phyloP scores from a whole-genome alignment of 2,329 filamentous ascomycete genomes.

The Fusarium veterinarium region DNA sequence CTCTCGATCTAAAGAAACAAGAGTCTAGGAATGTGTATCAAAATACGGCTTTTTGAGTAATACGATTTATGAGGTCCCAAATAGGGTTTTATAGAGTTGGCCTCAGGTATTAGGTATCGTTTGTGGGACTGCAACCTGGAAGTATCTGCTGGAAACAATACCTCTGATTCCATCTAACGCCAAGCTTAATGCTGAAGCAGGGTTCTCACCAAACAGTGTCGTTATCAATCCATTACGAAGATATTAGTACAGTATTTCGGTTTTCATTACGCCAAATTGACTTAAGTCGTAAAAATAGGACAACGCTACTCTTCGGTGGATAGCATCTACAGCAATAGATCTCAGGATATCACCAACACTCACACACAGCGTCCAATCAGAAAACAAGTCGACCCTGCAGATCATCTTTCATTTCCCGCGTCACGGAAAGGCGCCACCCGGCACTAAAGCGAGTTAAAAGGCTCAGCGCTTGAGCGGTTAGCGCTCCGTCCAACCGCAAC shows the following conservation, averaged over 20 bases:
- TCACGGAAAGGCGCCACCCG: background rate
- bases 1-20: background rate
- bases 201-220: background rate
- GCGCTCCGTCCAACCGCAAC: conserved; percentile 15
- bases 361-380: conserved; percentile 15
- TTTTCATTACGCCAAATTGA: background rate
- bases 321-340: background rate
- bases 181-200: background rate
- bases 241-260: background rate
- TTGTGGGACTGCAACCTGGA: background rate
- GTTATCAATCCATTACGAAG: background rate
- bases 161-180: background rate
- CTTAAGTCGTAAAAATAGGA: background rate
- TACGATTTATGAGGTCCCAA: background rate
- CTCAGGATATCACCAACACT: conserved; percentile 22
- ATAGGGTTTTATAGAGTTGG: background rate
- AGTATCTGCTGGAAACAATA: background rate
- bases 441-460: conserved; percentile 5
- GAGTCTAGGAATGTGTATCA: background rate
- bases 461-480: conserved; percentile 19
- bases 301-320: background rate
- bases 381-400: conserved; percentile 12
- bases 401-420: conserved; percentile 16
- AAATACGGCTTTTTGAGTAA: background rate
- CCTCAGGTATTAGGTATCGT: background rate